A percentile compares a stretch with the other conserved stretches of the same genome.
phyloP scores from a whole-genome alignment of 2,329 filamentous ascomycete species.

The Paradendryphiella salina region DNA sequence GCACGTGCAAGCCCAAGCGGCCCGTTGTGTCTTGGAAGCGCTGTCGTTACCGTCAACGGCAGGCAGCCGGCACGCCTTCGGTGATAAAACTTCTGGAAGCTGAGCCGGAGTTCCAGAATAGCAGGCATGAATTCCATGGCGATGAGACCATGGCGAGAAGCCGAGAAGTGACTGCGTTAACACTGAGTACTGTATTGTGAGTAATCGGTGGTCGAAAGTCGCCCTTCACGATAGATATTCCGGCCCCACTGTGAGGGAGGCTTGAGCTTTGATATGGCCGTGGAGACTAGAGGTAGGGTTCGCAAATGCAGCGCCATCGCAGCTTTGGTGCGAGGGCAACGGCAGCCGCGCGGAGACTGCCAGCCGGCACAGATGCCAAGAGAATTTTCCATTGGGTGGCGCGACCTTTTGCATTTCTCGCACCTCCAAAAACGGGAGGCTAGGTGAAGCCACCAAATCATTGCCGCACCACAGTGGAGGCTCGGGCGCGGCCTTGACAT shows the following conservation, averaged over 20 bases:
- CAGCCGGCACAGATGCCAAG: constrained; percentile 7
- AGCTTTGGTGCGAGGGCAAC: background rate
- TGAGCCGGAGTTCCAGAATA: constrained; percentile 15
- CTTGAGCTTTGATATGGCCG: constrained; percentile 1
- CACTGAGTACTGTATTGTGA: constrained; percentile 5
- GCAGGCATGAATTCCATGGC: constrained; percentile 5
- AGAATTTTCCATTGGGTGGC: background rate
- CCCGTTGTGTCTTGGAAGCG: constrained; percentile 21
- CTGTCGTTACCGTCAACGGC: constrained; percentile 22
- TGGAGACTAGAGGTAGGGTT: constrained; percentile 1
- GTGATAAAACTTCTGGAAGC: constrained; percentile 22
- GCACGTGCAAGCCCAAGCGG: constrained; percentile 23
- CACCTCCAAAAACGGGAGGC: constrained; percentile 1
- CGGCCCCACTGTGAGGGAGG: constrained; percentile 8
- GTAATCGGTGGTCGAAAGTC: background rate
- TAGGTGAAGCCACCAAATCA: background rate
- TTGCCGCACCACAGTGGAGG: background rate
- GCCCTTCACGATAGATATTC: constrained; percentile 1
- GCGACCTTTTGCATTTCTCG: background rate
- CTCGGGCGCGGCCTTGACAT: background rate
- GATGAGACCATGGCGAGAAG: constrained; percentile 1
- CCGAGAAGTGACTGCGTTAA: constrained; percentile 12
- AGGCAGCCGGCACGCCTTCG: constrained; percentile 16
- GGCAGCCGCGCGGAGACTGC: constrained; percentile 2
- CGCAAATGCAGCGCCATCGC: constrained; percentile 1